phyloP scores from a whole-genome alignment of 2,329 filamentous ascomycete species.

The Onygena corvina region DNA sequence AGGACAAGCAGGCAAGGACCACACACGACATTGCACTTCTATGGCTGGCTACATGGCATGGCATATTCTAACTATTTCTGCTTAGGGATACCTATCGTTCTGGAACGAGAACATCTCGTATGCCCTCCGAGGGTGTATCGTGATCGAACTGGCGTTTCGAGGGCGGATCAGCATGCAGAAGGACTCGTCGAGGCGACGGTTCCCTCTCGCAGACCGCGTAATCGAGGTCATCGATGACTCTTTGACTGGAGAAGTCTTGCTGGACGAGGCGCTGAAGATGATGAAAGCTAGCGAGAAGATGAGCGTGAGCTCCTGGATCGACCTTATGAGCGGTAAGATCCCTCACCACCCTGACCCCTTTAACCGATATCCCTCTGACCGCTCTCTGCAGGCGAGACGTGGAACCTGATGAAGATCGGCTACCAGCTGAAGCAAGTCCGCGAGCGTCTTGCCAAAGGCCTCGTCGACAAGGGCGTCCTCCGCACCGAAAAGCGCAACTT shows the following conservation, averaged over 20 bases:
- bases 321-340: slow-evolving; percentile 91
- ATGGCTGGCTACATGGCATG: background rate
- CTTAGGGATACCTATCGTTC: slow-evolving; percentile 89
- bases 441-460: slow-evolving; percentile 88
- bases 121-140: slow-evolving; percentile 91
- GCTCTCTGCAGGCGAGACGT: slow-evolving; percentile 69
- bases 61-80: background rate
- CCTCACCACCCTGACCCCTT: background rate
- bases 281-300: slow-evolving; percentile 99
- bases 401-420: slow-evolving; percentile 99
- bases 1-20: slow-evolving; percentile 83
- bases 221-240: slow-evolving; percentile 98
- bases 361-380: background rate
- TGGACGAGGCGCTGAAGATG: slow-evolving; percentile 98
- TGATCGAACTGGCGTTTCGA: slow-evolving; percentile 90
- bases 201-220: slow-evolving; percentile 79
- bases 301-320: slow-evolving; percentile 98
- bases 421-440: slow-evolving; percentile 99
- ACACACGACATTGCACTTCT: background rate
- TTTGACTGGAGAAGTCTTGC: slow-evolving; percentile 86
- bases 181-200: slow-evolving; percentile 79
- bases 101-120: slow-evolving; percentile 99
- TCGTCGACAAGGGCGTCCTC: slow-evolving; percentile 97
- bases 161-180: slow-evolving; percentile 98
- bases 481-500: slow-evolving; percentile 99